Evolutionary conservation across 179 eudicot species (phyloP), one percentile per base, ranked within the genome.

Genomic region (Pouteria campechiana): DNA sequence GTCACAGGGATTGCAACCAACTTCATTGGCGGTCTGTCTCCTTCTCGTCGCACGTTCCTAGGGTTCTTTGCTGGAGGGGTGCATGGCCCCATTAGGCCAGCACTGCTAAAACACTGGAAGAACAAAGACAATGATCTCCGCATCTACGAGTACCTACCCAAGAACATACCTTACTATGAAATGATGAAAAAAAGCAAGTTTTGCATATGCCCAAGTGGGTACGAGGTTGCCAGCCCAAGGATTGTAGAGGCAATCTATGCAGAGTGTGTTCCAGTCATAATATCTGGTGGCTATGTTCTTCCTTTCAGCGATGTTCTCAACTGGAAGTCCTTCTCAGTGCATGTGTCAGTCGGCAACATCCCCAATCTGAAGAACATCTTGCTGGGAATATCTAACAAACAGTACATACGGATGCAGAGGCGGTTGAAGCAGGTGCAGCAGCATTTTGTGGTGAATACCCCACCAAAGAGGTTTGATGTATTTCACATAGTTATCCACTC

Each of bases 401-500:
- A 78, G 35, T 79, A 83, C 15, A 34, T 76, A 52, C 63, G 67
- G 41, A 54, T 83, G 94, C 71, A 73, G 44, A 65, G 69, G 45
- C 53, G 88, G 30, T 84, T 76, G 13, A 27, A 51, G 15, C 62
- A 64, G 55, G 53, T 74, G 4, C 55, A 79, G 35, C 52, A 54
- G 42, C 94, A 83, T 65, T 83, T 83, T 20, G 88, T 75, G 50
- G 74, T 83, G n/a, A 69, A 76, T 57, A 55, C 50, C 16, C 79
- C 79, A 30, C 81, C 88, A 0, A 63, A 71, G 36, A 55, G 81
- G 37, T 83, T 41, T 14, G 94, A 83, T 48, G 68, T 83, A 12
- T 83, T 83, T 20, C 88, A 83, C 35, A 83, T 83, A 88, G 69
- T 72, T 10, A 64, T 83, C 18, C 94, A 83, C 64, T 83, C 94